Conservation (phyloP, 768 basidiomycete genomes). For the Mycena crocata region DNA sequence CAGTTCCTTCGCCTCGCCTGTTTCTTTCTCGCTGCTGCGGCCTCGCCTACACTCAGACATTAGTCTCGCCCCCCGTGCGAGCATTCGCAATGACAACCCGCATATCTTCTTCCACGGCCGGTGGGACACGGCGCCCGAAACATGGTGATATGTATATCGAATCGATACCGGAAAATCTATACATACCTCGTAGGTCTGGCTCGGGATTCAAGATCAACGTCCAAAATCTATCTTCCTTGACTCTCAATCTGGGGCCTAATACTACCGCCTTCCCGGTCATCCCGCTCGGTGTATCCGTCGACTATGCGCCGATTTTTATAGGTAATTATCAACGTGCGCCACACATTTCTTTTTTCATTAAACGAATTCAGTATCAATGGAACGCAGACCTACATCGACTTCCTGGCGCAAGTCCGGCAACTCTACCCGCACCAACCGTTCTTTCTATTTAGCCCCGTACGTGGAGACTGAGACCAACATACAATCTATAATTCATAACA, state of each 20-base stretch:
- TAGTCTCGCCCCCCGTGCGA: too few species aligned
- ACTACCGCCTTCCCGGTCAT: slow-evolving; percentile 59
- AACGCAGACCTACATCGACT: slow-evolving; percentile 58
- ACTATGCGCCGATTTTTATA: slow-evolving; percentile 57
- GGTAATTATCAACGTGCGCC: slow-evolving; percentile 58
- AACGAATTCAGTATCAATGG: too few species aligned
- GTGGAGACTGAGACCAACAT: slow-evolving; percentile 28
- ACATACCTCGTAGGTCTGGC: slow-evolving; percentile 53
- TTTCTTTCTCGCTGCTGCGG: too few species aligned
- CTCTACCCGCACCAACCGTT: slow-evolving; percentile 59
- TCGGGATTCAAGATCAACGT: slow-evolving; percentile 65
- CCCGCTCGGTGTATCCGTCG: slow-evolving; percentile 59
- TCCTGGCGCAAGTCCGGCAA: slow-evolving; percentile 55
- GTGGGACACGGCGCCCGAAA: slow-evolving; percentile 64
- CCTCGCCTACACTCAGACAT: too few species aligned
- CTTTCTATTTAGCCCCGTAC: slow-evolving; percentile 64
- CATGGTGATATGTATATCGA: slow-evolving; percentile 60
- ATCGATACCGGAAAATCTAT: not conserved
- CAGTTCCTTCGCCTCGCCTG: too few species aligned
- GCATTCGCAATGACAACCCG: slow-evolving; percentile 52
- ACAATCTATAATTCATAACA: not conserved
- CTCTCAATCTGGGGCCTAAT: slow-evolving; percentile 59
- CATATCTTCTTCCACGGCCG: slow-evolving; percentile 61
- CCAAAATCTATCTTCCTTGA: slow-evolving; percentile 52
- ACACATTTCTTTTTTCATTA: too few species aligned